phyloP scores from a whole-genome alignment of 768 basidiomycete species.

The Termitomyces eurrhizus region DNA sequence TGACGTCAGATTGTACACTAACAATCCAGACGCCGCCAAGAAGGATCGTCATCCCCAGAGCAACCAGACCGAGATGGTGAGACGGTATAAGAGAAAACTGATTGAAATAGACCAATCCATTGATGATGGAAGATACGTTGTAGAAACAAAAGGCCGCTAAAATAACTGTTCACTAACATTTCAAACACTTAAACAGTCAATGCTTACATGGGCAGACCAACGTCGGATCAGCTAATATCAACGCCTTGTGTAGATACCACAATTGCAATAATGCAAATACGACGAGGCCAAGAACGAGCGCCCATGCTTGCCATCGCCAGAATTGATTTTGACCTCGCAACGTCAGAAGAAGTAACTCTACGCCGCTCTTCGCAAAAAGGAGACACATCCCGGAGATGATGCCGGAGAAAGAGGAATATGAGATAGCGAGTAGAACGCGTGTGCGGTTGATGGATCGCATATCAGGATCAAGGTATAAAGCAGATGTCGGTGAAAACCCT shows the following conservation, averaged over 20 bases:
- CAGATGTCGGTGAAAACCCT: conserved; percentile 24
- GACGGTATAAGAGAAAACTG: conserved; percentile 71
- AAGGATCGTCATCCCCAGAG: conserved; percentile 71
- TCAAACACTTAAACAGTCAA: conserved; percentile 1
- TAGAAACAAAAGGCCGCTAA: conserved; percentile 92
- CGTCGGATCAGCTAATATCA: conserved; percentile 80
- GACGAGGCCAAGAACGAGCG: conserved; percentile 66
- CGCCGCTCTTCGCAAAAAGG: conserved; percentile 90
- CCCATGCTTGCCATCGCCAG: conserved; percentile 82
- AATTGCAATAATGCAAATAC: conserved; percentile 77
- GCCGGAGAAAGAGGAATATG: conserved; percentile 85
- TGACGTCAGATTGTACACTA: conserved; percentile 64
- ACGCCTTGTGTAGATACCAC: conserved; percentile 79
- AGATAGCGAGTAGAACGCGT: conserved; percentile 66
- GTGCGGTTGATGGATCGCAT: conserved; percentile 37
- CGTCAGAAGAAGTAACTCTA: conserved; percentile 82
- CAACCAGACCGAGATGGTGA: conserved; percentile 71
- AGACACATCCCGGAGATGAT: conserved; percentile 91
- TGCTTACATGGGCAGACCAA: conserved; percentile 79
- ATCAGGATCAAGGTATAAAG: conserved; percentile 20
- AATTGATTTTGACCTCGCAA: conserved; percentile 76
- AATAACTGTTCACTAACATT: conserved; percentile 10
- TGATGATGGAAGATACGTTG: conserved; percentile 88
- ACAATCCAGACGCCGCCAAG: conserved; percentile 90
- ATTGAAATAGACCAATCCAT: conserved; percentile 86